Evolutionary conservation across 2,329 filamentous ascomycete genomes (phyloP).

Genomic region (Byssoonygena ceratinophila): DNA sequence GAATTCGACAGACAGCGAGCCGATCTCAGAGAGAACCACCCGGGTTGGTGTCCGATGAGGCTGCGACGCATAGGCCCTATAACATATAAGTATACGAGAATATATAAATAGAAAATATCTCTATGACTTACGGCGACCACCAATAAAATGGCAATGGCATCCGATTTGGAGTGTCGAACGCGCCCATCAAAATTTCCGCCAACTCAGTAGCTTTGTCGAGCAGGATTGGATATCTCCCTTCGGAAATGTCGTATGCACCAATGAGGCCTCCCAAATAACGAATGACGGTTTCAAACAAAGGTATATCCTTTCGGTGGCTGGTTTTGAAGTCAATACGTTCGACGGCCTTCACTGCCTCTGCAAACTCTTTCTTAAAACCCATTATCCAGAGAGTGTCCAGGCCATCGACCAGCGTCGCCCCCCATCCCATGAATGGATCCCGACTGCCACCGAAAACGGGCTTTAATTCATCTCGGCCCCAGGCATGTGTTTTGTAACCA

Average conservation of each 20-base stretch:
- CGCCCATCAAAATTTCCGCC: constrained; percentile 45
- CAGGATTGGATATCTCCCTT: constrained; percentile 46
- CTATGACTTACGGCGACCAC: constrained; percentile 53
- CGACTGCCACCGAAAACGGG: constrained; percentile 45
- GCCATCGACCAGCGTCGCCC: constrained; percentile 50
- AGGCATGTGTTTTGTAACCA: constrained; percentile 53
- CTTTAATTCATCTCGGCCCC: constrained; percentile 53
- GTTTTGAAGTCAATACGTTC: constrained; percentile 46
- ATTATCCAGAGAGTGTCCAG: constrained; percentile 55
- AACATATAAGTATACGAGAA: constrained; percentile 57
- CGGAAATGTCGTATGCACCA: constrained; percentile 44
- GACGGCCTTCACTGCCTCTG: constrained; percentile 43
- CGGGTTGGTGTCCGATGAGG: constrained; percentile 22
- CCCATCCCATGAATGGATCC: constrained; percentile 55
- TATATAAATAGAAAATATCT: constrained; percentile 7
- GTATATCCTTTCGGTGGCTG: constrained; percentile 25
- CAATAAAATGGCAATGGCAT: constrained; percentile 46
- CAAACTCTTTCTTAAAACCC: constrained; percentile 48
- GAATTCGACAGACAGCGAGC: constrained; percentile 34
- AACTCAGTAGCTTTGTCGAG: constrained; percentile 45
- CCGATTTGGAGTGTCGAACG: constrained; percentile 28
- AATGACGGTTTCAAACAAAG: constrained; percentile 44
- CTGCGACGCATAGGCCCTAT: constrained; percentile 42
- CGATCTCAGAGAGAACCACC: constrained; percentile 29
- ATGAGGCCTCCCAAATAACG: constrained; percentile 46